These are phyloP conservation scores for Ganoderma lucidum DNA, from an alignment of 1,284 basidiomycete species.

Conservation along the genomic window DNA sequence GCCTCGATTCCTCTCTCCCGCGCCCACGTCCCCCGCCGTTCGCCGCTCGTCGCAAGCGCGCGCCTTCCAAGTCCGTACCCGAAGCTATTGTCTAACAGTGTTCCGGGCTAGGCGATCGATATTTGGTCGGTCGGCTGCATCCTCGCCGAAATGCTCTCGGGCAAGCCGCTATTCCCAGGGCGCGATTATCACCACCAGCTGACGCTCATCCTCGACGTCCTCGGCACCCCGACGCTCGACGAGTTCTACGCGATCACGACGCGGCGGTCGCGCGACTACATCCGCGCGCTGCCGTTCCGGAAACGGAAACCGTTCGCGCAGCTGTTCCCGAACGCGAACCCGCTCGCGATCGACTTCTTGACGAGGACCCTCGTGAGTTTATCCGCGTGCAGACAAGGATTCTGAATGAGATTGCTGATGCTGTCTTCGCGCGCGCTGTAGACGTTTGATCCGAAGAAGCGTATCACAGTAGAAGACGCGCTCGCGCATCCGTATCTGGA, in stretches of 20 bases:
- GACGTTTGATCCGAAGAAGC: slow-evolving; percentile 94
- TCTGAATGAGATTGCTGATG: neutral
- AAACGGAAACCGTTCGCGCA: slow-evolving; percentile 82
- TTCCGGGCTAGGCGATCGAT: slow-evolving; percentile 75
- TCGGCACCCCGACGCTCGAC: slow-evolving; percentile 92
- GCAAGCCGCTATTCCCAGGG: slow-evolving; percentile 95
- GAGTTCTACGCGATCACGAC: slow-evolving; percentile 93
- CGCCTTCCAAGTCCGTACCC: neutral
- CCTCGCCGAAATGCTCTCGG: slow-evolving; percentile 95
- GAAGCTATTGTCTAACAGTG: slow-evolving; percentile 29
- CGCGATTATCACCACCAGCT: slow-evolving; percentile 97
- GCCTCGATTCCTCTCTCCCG: neutral
- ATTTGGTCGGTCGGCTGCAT: slow-evolving; percentile 98
- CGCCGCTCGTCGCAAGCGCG: neutral
- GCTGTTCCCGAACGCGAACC: slow-evolving; percentile 88
- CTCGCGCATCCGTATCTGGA: slow-evolving; percentile 91
- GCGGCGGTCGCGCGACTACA: slow-evolving; percentile 87
- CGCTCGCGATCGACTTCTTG: slow-evolving; percentile 90
- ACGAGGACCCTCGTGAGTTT: slow-evolving; percentile 84
- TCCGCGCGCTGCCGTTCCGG: slow-evolving; percentile 88
- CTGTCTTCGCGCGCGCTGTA: slow-evolving; percentile 35
- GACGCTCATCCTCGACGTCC: slow-evolving; percentile 88
- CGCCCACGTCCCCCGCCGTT: neutral
- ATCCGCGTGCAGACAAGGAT: neutral
- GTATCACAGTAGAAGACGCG: slow-evolving; percentile 92